Conservation (phyloP, 495 filamentous ascomycete genomes). For the Penicillium egyptiacum region DNA sequence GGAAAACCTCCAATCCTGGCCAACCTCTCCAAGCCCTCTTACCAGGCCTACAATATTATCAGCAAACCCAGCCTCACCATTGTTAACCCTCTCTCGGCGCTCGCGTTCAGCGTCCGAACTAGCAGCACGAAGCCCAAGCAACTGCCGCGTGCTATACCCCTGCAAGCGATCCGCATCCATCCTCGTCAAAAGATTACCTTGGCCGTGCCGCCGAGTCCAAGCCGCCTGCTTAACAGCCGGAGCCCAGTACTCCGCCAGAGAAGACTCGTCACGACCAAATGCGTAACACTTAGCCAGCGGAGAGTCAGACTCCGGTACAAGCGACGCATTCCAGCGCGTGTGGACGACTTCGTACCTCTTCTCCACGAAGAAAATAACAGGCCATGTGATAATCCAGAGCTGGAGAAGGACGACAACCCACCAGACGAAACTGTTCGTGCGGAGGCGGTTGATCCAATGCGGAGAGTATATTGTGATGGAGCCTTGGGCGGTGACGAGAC, state of each 20-base stretch:
- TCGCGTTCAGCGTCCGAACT: constrained; percentile 28
- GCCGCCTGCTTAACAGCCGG: constrained; percentile 41
- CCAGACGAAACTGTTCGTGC: constrained; percentile 38
- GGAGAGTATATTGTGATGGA: constrained; percentile 45
- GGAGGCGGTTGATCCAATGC: constrained; percentile 47
- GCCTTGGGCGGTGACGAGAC: constrained; percentile 23
- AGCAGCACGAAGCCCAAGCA: constrained; percentile 11
- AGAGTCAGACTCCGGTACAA: constrained; percentile 12
- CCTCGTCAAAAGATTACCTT: constrained; percentile 19
- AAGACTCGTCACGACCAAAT: constrained; percentile 29
- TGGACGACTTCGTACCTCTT: constrained; percentile 41
- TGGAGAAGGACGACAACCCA: constrained; percentile 43
- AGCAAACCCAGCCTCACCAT: constrained; percentile 31
- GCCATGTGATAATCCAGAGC: constrained; percentile 49
- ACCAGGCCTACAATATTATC: constrained; percentile 33
- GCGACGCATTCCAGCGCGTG: constrained; percentile 35
- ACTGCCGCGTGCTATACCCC: constrained; percentile 22
- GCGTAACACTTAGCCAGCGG: constrained; percentile 27
- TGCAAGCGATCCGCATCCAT: constrained; percentile 28
- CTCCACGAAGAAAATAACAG: constrained; percentile 43
- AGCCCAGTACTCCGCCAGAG: constrained; percentile 38
- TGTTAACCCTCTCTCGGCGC: constrained; percentile 27
- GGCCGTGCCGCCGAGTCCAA: constrained; percentile 25
- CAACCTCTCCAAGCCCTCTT: constrained; percentile 29
- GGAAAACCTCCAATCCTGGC: constrained; percentile 28